phyloP scores from a whole-genome alignment of 192 early-diverging fungal species.

The Pilaira anomala region DNA sequence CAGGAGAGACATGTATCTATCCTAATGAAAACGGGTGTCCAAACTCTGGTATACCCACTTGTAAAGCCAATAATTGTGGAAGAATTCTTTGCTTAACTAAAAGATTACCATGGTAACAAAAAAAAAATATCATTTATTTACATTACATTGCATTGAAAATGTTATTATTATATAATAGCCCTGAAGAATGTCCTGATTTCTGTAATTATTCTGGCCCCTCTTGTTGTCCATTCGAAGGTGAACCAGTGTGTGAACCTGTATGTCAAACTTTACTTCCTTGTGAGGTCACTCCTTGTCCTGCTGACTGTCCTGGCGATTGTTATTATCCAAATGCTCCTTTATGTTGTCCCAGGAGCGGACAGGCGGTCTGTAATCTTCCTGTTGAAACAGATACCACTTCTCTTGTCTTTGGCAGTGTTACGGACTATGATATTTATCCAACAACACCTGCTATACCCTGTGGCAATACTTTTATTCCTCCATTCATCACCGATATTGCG shows the following conservation, averaged over 20 bases:
- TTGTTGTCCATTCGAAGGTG: conserved; percentile 3
- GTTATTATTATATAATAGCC: too few species aligned
- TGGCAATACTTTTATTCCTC: too few species aligned
- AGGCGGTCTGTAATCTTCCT: neutral
- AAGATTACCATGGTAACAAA: neutral
- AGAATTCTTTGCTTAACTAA: neutral
- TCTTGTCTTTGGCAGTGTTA: too few species aligned
- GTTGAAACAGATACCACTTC: too few species aligned
- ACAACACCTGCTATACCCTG: too few species aligned
- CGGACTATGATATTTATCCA: too few species aligned
- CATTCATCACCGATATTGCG: too few species aligned
- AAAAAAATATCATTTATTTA: too few species aligned
- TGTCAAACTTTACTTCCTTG: conserved; percentile 4
- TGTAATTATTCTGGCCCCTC: neutral
- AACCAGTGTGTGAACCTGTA: neutral
- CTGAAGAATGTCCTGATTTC: conserved; percentile 1
- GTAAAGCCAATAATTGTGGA: neutral
- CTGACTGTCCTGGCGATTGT: neutral
- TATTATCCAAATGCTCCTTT: neutral
- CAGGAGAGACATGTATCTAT: neutral
- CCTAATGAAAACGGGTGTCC: neutral
- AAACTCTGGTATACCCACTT: neutral
- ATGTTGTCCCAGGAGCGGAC: neutral
- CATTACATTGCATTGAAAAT: too few species aligned
- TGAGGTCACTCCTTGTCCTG: neutral